Evolutionary conservation across 345 rosid species (phyloP).

Genomic region (Gossypium mustelinum): DNA sequence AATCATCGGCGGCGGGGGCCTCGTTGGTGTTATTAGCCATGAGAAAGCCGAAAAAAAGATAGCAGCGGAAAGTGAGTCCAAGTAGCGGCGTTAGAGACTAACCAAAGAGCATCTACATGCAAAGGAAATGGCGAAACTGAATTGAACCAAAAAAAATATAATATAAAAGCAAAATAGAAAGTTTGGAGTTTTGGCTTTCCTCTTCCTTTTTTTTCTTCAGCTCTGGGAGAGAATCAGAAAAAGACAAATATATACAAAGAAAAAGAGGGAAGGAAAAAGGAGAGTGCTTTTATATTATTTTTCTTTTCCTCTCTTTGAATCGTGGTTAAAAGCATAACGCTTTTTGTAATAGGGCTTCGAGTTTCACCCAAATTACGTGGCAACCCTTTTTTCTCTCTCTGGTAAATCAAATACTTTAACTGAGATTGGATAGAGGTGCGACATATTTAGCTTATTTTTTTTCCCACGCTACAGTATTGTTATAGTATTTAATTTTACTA

Average conservation of each 20-base stretch:
- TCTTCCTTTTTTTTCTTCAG: background rate
- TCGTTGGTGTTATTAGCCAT: slow-evolving; percentile 84
- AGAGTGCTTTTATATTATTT: background rate
- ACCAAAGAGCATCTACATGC: slow-evolving; percentile 39
- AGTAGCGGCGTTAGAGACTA: slow-evolving; percentile 19
- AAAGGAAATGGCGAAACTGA: slow-evolving; percentile 13
- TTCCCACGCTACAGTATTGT: too few species aligned
- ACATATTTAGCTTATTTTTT: too few species aligned
- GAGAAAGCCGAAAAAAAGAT: background rate
- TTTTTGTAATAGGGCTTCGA: slow-evolving; percentile 19
- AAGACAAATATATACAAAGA: background rate
- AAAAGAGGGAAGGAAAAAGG: background rate
- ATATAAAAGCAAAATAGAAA: background rate
- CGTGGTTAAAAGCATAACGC: slow-evolving; percentile 2
- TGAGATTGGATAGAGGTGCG: fast-evolving
- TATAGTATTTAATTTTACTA: too few species aligned
- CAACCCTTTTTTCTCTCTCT: background rate
- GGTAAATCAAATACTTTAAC: too few species aligned
- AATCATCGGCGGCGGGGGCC: slow-evolving; percentile 71
- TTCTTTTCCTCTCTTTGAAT: background rate
- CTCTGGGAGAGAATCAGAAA: slow-evolving; percentile 8
- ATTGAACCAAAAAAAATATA: background rate
- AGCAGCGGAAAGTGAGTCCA: slow-evolving; percentile 18
- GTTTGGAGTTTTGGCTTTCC: slow-evolving; percentile 7
- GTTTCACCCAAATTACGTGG: slow-evolving; percentile 9